These are phyloP conservation scores for Tolypocladium tundrense DNA, from an alignment of 2,329 filamentous ascomycete species.

Conservation along the genomic window DNA sequence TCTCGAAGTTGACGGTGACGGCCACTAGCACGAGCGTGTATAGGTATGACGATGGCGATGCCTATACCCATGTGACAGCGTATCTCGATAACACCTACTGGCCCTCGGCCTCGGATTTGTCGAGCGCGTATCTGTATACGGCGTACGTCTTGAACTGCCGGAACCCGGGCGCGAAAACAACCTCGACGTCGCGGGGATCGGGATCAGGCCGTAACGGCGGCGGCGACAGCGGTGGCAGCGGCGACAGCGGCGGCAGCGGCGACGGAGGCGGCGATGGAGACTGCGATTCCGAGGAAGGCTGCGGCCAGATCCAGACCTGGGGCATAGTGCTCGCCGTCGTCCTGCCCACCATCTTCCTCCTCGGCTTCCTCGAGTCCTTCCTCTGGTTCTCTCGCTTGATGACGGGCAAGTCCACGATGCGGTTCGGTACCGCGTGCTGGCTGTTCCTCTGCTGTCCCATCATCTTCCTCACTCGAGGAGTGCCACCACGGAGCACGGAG, in stretches of 20 bases:
- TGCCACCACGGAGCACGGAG: slow-evolving; percentile 3
- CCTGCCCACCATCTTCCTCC: slow-evolving; percentile 16
- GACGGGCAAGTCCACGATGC: slow-evolving; percentile 15
- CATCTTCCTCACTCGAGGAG: slow-evolving; percentile 7
- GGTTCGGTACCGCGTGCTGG: slow-evolving; percentile 20
- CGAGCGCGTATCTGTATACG: slow-evolving; percentile 6
- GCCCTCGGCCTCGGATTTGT: not conserved
- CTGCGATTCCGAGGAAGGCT: not conserved
- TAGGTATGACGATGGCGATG: slow-evolving; percentile 1
- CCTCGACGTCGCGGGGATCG: not conserved
- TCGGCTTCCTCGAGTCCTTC: slow-evolving; percentile 19
- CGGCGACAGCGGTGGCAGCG: not conserved
- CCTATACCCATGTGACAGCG: slow-evolving; percentile 7
- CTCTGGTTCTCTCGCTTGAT: slow-evolving; percentile 22
- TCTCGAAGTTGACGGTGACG: slow-evolving; percentile 4
- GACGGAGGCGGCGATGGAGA: not conserved
- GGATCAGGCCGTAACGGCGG: not conserved
- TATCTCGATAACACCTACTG: slow-evolving; percentile 6
- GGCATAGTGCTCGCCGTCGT: slow-evolving; percentile 15
- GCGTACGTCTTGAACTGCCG: slow-evolving; percentile 10
- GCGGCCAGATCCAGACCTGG: slow-evolving; percentile 3
- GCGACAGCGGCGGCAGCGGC: not conserved
- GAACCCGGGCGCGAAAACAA: slow-evolving; percentile 6
- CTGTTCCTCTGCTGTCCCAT: slow-evolving; percentile 7
- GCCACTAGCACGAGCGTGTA: slow-evolving; percentile 1